Evolutionary conservation across 2,329 filamentous ascomycete genomes (phyloP), one percentile per base, ranked within the genome.

Genomic region (Hypoxylon sp.): DNA sequence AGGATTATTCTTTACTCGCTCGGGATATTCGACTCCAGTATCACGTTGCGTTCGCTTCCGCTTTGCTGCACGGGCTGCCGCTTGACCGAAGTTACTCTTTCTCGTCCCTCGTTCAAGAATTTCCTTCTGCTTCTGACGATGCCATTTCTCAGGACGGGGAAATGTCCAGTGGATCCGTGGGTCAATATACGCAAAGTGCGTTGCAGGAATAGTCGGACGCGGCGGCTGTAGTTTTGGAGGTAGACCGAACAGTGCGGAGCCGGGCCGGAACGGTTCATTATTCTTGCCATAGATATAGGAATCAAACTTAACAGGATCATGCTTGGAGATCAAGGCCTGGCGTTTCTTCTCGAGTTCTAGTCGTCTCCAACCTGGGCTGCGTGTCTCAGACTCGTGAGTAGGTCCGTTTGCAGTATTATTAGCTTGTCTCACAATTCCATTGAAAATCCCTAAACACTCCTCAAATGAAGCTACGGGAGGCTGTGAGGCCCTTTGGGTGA

Each of bases 41-140:
- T 75, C 68, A 77, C 67, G 65, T 76, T 77, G 26, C 72, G 78
- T 65, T 80, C 72, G 57, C 49, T 44, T 64, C 9, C 82, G 78
- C 48, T 78, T 42, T 2, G 59, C 70, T 4, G 52, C 33, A 48
- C 71, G 67, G 16, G 66, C 72, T 0, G 76, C 73, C 0, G 79
- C 81, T 61, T 79, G 80, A 18, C 85, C 84, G 48, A 85, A 83
- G 67, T 83, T 83, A 4, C 33, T 55, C 67, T 89, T 89, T 16
- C 83, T 79, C 2, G 77, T 78, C 3, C 81, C 81, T 1, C 86
- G 82, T 1, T 73, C 73, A 38, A 75, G 70, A 28, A 89, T 87
- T 61, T 89, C 85, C 0, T 73, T 70, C 32, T 80, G 77, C 64
- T 87, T 89, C 14, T 75, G 72, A 12, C 70, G 72, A 51, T 81